Evolutionary conservation across 768 basidiomycete species (phyloP).

Genomic region (Tulasnella sp.): DNA sequence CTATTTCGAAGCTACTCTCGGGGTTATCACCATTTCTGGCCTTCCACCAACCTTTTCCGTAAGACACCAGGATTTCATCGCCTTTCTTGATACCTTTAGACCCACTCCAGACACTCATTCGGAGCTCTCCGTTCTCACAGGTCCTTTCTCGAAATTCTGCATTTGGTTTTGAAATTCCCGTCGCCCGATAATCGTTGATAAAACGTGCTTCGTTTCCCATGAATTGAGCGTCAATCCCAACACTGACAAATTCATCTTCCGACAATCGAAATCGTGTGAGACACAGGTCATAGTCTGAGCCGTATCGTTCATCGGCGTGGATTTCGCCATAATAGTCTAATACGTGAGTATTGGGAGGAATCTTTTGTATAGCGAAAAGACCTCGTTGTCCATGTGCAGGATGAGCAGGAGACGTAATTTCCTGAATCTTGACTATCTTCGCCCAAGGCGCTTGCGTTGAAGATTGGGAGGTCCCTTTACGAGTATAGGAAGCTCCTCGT

Average conservation of each 20-base stretch:
- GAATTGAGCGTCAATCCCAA: constrained; percentile 58
- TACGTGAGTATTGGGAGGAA: constrained; percentile 51
- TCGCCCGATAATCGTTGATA: constrained; percentile 80
- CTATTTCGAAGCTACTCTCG: background rate
- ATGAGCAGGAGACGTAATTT: constrained; percentile 38
- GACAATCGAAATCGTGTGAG: constrained; percentile 35
- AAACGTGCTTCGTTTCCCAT: constrained; percentile 84
- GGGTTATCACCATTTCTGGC: constrained; percentile 26
- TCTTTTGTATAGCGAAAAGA: constrained; percentile 63
- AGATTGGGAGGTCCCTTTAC: constrained; percentile 9
- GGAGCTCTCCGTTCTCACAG: constrained; percentile 43
- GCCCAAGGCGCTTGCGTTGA: too few relatives aligned
- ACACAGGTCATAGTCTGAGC: constrained; percentile 81
- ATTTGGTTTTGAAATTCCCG: constrained; percentile 48
- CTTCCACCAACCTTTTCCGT: constrained; percentile 79
- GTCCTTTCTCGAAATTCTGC: constrained; percentile 51
- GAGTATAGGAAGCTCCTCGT: constrained; percentile 16
- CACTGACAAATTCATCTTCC: constrained; percentile 27
- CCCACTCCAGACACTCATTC: constrained; percentile 65
- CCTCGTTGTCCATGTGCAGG: constrained; percentile 71
- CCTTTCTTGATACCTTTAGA: constrained; percentile 53
- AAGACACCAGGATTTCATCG: constrained; percentile 75
- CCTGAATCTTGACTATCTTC: constrained; percentile 45
- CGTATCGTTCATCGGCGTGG: constrained; percentile 58
- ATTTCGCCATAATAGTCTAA: constrained; percentile 76